Conservation (phyloP, 371 early-diverging fungal species). For the Dinochytrium kinnereticum region DNA sequence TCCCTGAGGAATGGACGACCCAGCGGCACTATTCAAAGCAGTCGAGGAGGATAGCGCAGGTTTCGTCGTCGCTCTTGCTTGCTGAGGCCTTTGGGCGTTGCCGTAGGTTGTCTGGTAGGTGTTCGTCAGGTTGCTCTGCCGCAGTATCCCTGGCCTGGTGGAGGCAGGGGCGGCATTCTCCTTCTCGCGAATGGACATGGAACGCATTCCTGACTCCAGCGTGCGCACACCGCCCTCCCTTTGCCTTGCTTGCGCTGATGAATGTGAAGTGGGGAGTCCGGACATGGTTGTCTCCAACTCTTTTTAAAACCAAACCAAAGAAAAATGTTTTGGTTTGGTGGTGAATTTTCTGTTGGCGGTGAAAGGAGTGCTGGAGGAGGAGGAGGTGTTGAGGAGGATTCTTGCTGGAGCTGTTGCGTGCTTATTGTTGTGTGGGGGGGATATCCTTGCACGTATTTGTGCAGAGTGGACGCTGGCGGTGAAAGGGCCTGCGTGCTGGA, state of each 20-base stretch:
- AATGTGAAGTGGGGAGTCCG: not conserved
- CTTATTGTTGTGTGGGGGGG: no score
- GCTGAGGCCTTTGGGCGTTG: not conserved
- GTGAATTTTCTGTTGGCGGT: no score
- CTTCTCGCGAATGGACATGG: conserved; percentile 5
- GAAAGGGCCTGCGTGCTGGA: no score
- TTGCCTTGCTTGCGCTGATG: not conserved
- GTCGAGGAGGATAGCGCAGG: not conserved
- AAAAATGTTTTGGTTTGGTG: no score
- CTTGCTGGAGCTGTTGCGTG: no score
- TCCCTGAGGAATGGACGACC: not conserved
- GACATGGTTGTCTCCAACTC: not conserved
- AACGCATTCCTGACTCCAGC: conserved; percentile 3
- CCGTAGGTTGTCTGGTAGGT: not conserved
- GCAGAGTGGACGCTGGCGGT: no score
- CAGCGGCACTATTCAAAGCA: not conserved
- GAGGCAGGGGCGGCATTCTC: not conserved
- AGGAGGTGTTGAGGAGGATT: no score
- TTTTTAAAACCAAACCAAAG: no score
- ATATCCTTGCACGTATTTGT: no score
- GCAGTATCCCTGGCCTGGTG: not conserved
- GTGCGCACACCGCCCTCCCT: not conserved
- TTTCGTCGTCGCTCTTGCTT: not conserved
- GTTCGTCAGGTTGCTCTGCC: not conserved
- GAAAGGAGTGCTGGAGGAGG: no score